These are phyloP conservation scores for Penicillium sumatraense DNA, from an alignment of 2,329 filamentous ascomycete genomes.

Conservation along the genomic window DNA sequence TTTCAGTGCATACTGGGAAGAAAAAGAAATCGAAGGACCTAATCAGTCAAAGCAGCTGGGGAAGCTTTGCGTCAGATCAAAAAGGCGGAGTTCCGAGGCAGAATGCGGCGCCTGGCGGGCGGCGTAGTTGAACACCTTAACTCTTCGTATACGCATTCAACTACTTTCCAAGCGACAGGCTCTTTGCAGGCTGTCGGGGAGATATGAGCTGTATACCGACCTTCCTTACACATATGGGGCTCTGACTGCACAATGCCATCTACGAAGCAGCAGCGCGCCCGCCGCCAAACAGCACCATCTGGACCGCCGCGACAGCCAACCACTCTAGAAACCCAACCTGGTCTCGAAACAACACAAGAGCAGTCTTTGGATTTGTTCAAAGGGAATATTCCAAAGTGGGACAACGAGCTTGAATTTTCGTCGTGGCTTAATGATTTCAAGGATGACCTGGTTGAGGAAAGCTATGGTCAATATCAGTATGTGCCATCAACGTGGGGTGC, in stretches of 20 bases:
- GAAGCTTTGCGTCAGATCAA: constrained; percentile 33
- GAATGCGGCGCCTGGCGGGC: constrained; percentile 32
- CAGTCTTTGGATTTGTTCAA: constrained; percentile 2
- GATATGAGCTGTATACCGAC: constrained; percentile 11
- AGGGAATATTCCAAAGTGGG: constrained; percentile 19
- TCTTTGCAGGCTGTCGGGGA: constrained; percentile 3
- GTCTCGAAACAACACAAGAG: constrained; percentile 21
- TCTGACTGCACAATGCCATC: constrained; percentile 26
- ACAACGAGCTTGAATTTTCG: constrained; percentile 63
- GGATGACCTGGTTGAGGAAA: constrained; percentile 74
- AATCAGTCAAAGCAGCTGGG: constrained; percentile 7
- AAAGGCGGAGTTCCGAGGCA: constrained; percentile 37
- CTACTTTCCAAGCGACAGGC: not conserved
- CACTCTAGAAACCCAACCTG: constrained; percentile 22
- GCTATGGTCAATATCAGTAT: constrained; percentile 83
- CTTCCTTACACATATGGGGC: not conserved
- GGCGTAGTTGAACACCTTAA: constrained; percentile 28
- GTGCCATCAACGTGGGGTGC: constrained; percentile 34
- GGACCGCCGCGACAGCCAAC: constrained; percentile 36
- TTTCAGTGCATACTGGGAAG: not conserved
- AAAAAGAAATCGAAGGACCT: not conserved
- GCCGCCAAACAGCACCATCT: constrained; percentile 43
- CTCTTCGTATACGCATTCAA: constrained; percentile 10
- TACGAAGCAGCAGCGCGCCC: constrained; percentile 39
- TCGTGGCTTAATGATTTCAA: constrained; percentile 65